phyloP scores from a whole-genome alignment of 371 early-diverging fungal species.

The Batkoa obscura region DNA sequence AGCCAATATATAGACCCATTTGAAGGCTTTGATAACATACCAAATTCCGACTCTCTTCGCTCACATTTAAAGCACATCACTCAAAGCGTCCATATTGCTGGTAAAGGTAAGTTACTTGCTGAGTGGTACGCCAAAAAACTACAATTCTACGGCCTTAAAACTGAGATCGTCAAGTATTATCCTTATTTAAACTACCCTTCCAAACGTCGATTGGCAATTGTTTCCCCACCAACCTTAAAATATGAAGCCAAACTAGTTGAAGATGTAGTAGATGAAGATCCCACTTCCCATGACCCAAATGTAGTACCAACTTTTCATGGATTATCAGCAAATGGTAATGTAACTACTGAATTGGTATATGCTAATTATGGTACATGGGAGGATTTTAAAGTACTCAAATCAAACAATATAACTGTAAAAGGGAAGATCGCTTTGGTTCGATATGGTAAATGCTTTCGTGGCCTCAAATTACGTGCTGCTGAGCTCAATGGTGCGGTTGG shows the following conservation, averaged over 20 bases:
- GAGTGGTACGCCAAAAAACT: background rate
- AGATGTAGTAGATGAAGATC: background rate
- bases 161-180: background rate
- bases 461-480: conserved; percentile 2
- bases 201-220: background rate
- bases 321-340: background rate
- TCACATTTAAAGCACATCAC: background rate
- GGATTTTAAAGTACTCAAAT: background rate
- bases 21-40: background rate
- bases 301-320: conserved; percentile 2
- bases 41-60: background rate
- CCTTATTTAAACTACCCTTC: conserved; percentile 3
- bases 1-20: background rate
- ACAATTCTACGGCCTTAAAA: background rate
- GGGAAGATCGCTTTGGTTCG: background rate
- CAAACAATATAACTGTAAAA: background rate
- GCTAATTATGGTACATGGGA: conserved; percentile 2
- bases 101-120: background rate
- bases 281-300: background rate
- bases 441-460: conserved; percentile 1
- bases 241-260: conserved; percentile 2
- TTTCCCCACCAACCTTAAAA: background rate
- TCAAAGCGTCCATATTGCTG: background rate
- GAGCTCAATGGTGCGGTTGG: background rate
- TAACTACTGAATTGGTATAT: background rate